Percentiles rank a stretch among this genome's conserved stretches.
These are phyloP conservation scores for Bipolaris gigantea DNA, from an alignment of 2,329 filamentous ascomycete species.

Conservation along the genomic window DNA sequence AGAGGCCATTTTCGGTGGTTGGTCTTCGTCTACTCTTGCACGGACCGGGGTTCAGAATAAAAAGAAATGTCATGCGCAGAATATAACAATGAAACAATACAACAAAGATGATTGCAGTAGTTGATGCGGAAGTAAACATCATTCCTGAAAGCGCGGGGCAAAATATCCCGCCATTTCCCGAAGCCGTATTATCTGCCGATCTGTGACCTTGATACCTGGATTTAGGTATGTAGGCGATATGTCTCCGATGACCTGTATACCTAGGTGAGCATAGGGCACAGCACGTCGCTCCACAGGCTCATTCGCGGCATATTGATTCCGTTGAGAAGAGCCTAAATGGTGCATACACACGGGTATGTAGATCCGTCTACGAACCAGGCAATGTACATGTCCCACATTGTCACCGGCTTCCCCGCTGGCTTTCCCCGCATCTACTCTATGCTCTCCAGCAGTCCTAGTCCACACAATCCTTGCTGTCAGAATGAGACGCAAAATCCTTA, in stretches of 20 bases:
- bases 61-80: background rate
- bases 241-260: conserved; percentile 3
- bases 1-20: conserved; percentile 28
- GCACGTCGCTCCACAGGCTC: conserved; percentile 4
- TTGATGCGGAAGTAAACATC: background rate
- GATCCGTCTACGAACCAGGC: conserved; percentile 12
- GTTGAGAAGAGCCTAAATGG: background rate
- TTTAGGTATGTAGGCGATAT: conserved; percentile 15
- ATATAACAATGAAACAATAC: background rate
- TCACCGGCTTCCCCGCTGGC: conserved; percentile 19
- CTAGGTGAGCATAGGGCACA: background rate
- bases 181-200: background rate
- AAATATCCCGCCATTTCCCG: conserved; percentile 8
- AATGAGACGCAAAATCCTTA: no score
- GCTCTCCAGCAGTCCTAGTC: conserved; percentile 6
- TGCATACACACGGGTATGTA: conserved; percentile 3
- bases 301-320: conserved; percentile 9
- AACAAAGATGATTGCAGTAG: conserved; percentile 5
- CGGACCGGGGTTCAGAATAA: conserved; percentile 23
- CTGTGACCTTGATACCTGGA: background rate
- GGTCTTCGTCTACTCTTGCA: conserved; percentile 20
- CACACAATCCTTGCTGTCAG: background rate
- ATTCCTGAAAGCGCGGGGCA: conserved; percentile 16
- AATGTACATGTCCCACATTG: conserved; percentile 27
- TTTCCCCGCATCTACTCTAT: conserved; percentile 24